Percentiles rank a stretch among this genome's conserved stretches.
Conservation (phyloP, 2,329 filamentous ascomycete genomes). For the Sphaerulina populicola region DNA sequence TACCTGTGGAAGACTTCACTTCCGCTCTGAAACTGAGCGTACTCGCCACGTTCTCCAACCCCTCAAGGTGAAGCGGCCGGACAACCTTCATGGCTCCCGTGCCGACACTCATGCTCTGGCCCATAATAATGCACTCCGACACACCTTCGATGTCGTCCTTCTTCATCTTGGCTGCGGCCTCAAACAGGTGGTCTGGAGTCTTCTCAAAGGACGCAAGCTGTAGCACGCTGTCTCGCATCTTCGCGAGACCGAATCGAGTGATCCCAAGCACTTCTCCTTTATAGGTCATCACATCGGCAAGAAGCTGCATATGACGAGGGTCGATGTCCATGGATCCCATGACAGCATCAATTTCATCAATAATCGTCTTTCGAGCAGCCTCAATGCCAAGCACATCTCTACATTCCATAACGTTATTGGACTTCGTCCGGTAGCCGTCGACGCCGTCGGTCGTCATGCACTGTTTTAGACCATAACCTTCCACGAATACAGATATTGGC, state of each 20-base stretch:
- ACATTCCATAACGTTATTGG: conserved; percentile 88
- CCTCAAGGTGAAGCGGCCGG: conserved; percentile 57
- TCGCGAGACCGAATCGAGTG: conserved; percentile 88
- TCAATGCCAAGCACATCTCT: conserved; percentile 86
- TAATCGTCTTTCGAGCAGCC: conserved; percentile 81
- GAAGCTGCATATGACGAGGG: conserved; percentile 91
- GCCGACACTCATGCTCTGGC: conserved; percentile 83
- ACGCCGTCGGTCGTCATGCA: conserved; percentile 95
- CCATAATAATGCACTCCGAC: conserved; percentile 95
- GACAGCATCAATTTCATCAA: conserved; percentile 75
- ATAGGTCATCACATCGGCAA: conserved; percentile 98
- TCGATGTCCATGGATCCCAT: conserved; percentile 96
- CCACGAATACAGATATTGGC: conserved; percentile 58
- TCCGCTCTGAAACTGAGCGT: conserved; percentile 15
- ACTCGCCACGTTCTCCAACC: conserved; percentile 42
- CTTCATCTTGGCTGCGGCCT: conserved; percentile 87
- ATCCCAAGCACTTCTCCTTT: conserved; percentile 96
- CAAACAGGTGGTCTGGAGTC: conserved; percentile 94
- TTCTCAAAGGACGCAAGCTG: conserved; percentile 96
- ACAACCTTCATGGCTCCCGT: conserved; percentile 91
- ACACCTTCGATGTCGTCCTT: conserved; percentile 88
- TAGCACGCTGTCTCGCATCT: conserved; percentile 90
- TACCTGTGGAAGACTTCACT: conserved; percentile 9
- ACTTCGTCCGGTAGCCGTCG: conserved; percentile 61
- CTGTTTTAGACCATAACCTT: conserved; percentile 80